A percentile compares a stretch with the other conserved stretches of the same genome.
These are phyloP conservation scores for Solanum bulbocastanum DNA, from an alignment of 257 asterid species.

Conservation along the genomic window DNA sequence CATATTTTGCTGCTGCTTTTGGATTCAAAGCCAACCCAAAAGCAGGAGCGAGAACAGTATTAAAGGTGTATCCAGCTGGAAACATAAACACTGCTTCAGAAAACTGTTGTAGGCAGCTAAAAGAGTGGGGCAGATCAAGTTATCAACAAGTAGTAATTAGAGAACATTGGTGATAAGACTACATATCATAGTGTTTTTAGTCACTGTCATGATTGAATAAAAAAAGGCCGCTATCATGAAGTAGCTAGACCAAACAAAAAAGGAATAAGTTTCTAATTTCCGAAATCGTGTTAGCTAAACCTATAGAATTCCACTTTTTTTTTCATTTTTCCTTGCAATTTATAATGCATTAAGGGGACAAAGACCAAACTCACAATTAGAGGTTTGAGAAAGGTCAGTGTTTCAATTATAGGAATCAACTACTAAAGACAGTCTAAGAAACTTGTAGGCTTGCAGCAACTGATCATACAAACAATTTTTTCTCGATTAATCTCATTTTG, in stretches of 20 bases:
- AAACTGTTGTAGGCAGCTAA: background rate
- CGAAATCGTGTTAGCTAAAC: no score
- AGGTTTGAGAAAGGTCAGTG: background rate
- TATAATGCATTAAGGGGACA: no score
- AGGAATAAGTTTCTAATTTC: no score
- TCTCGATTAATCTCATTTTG: background rate
- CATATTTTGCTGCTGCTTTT: conserved; percentile 53
- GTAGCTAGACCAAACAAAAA: background rate
- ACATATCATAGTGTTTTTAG: background rate
- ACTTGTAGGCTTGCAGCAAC: background rate
- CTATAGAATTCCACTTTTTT: no score
- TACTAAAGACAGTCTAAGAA: background rate
- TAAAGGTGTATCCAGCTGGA: conserved; percentile 45
- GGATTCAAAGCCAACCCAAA: conserved; percentile 56
- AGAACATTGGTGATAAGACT: background rate
- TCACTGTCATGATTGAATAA: background rate
- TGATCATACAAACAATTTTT: background rate
- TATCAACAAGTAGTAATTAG: background rate
- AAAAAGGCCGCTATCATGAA: background rate
- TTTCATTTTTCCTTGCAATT: no score
- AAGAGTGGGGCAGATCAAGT: background rate
- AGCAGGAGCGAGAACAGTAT: conserved; percentile 48
- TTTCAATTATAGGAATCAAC: background rate
- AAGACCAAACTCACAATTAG: background rate
- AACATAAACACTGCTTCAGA: conserved; percentile 2